Evolutionary conservation across 2,329 filamentous ascomycete genomes (phyloP).

Genomic region (Eurotiales sp.): DNA sequence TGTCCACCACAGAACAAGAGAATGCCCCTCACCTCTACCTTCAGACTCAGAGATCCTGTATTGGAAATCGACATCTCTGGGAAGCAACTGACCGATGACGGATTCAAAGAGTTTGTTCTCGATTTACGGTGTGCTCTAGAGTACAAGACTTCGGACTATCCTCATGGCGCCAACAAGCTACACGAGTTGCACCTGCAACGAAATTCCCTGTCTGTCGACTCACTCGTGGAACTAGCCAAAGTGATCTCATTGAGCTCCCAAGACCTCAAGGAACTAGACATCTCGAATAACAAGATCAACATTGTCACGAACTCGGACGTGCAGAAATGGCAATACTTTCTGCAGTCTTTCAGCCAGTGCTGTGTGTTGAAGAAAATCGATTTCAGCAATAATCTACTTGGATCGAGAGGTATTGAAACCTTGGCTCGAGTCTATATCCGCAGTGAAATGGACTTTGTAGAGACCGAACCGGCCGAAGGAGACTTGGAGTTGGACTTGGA

Average conservation of each 20-base stretch:
- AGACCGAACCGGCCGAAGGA: too few species aligned
- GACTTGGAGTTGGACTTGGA: conserved; percentile 18
- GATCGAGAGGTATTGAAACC: conserved; percentile 43
- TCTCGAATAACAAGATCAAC: conserved; percentile 45
- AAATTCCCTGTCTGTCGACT: conserved; percentile 42
- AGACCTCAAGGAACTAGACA: conserved; percentile 46
- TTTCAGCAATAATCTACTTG: conserved; percentile 42
- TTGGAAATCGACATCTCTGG: conserved; percentile 46
- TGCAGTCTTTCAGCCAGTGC: conserved; percentile 42
- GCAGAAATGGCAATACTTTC: conserved; percentile 44
- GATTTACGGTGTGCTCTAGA: conserved; percentile 40
- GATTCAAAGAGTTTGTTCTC: conserved; percentile 40
- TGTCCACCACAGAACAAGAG: conserved; percentile 28
- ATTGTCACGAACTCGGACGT: conserved; percentile 28
- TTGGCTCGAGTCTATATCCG: conserved; percentile 41
- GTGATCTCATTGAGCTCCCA: conserved; percentile 39
- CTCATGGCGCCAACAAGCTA: conserved; percentile 32
- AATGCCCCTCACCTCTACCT: conserved; percentile 26
- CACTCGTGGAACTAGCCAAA: conserved; percentile 39
- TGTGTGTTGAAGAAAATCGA: conserved; percentile 43
- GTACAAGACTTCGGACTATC: conserved; percentile 28
- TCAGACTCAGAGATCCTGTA: conserved; percentile 25
- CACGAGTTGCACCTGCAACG: conserved; percentile 45
- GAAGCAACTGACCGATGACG: conserved; percentile 46
- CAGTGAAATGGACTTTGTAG: conserved; percentile 31